Evolutionary conservation across 2,329 filamentous ascomycete species (phyloP).

Genomic region (Penicillium vulpinum): DNA sequence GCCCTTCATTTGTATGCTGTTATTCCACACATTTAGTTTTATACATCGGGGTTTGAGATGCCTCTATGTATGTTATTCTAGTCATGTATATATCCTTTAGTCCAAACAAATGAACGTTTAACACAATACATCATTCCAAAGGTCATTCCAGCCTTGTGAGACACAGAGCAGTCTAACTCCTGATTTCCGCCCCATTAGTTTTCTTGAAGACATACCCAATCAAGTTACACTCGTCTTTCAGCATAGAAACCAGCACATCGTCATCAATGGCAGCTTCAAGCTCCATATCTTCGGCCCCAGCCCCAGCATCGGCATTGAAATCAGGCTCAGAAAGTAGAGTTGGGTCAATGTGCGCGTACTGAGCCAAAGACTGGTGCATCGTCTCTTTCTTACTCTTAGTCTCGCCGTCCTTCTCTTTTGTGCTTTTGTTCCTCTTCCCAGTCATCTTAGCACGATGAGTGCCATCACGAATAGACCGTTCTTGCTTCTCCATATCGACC

Average conservation of each 20-base stretch:
- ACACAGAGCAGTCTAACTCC: background rate
- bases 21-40: background rate
- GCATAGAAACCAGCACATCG: conserved; percentile 36
- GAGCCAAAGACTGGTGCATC: conserved; percentile 46
- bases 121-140: background rate
- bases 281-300: conserved; percentile 12
- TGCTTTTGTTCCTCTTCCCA: conserved; percentile 5
- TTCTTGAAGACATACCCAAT: conserved; percentile 45
- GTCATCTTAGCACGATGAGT: conserved; percentile 9
- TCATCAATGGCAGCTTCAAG: conserved; percentile 33
- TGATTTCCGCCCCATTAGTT: conserved; percentile 27
- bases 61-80: background rate
- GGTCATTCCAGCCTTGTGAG: background rate
- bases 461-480: conserved; percentile 29
- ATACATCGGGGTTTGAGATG: too few relatives aligned
- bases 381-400: conserved; percentile 31
- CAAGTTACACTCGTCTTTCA: conserved; percentile 42
- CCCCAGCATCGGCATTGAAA: background rate
- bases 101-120: background rate
- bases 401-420: conserved; percentile 7
- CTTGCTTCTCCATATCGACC: conserved; percentile 39
- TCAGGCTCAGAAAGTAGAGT: conserved; percentile 24
- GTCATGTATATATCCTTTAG: background rate
- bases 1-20: background rate
- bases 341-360: conserved; percentile 47